phyloP scores from a whole-genome alignment of 164 flowering plant genomes.

The Buxus sempervirens region DNA sequence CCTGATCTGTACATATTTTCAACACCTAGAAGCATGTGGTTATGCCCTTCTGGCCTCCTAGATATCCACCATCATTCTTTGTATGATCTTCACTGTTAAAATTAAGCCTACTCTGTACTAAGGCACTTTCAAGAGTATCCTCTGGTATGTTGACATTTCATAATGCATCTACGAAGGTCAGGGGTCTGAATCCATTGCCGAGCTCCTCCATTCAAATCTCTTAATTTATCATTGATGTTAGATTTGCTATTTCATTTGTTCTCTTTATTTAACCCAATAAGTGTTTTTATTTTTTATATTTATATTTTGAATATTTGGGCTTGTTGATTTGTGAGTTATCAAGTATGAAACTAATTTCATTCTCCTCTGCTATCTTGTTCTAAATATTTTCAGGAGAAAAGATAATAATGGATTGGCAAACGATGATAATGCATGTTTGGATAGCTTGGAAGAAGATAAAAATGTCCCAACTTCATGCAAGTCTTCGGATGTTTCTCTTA shows the following conservation, averaged over 20 bases:
- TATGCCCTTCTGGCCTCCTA: no score
- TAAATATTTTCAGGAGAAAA: conserved; percentile 12
- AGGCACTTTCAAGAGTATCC: not conserved
- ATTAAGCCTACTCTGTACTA: no score
- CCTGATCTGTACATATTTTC: no score
- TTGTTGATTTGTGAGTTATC: not conserved
- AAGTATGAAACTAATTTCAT: not conserved
- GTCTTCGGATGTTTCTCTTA: conserved; percentile 10
- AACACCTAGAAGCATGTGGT: no score
- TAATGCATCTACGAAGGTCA: not conserved
- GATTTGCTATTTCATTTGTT: not conserved
- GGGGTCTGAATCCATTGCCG: not conserved
- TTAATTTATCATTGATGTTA: no score
- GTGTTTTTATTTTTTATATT: not conserved
- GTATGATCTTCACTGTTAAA: no score
- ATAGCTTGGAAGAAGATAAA: conserved; percentile 11
- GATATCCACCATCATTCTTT: no score
- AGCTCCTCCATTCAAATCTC: no score
- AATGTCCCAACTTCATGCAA: conserved; percentile 10
- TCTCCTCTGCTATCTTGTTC: not conserved
- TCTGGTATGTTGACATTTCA: not conserved
- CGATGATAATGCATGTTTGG: conserved; percentile 6
- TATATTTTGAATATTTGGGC: not conserved
- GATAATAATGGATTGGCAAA: conserved; percentile 6
- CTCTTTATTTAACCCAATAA: not conserved